Evolutionary conservation across 2,329 filamentous ascomycete species (phyloP).

Genomic region (Clonostachys byssicola): DNA sequence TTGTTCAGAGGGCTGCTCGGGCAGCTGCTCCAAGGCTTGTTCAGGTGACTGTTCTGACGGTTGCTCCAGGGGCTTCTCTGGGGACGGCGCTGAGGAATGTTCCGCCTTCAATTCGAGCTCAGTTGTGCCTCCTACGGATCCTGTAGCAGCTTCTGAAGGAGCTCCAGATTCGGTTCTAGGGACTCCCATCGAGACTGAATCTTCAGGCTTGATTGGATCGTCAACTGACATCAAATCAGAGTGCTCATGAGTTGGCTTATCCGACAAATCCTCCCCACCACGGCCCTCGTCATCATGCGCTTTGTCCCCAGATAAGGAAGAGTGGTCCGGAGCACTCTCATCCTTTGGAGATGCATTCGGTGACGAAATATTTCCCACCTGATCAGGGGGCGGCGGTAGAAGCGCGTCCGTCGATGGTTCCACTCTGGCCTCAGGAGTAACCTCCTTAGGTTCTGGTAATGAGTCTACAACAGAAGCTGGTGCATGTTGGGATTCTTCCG

Average conservation of each 20-base stretch:
- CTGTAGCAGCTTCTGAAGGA: slow-evolving; percentile 15
- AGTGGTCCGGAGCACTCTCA: slow-evolving; percentile 14
- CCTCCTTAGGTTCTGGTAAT: neutral
- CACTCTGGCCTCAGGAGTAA: neutral
- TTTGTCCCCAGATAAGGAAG: slow-evolving; percentile 14
- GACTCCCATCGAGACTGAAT: slow-evolving; percentile 27
- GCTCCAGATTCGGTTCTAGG: slow-evolving; percentile 20
- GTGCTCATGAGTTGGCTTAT: slow-evolving; percentile 16
- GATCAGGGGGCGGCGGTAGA: slow-evolving; percentile 28
- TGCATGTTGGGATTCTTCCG: no score
- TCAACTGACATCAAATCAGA: neutral
- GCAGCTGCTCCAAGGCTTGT: neutral
- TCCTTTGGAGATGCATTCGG: slow-evolving; percentile 18
- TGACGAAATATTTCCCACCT: slow-evolving; percentile 30
- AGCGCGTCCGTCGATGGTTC: slow-evolving; percentile 10
- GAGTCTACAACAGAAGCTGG: no score
- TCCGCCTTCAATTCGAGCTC: slow-evolving; percentile 4
- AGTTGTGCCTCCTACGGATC: slow-evolving; percentile 11
- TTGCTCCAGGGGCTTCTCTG: neutral
- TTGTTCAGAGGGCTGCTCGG: neutral
- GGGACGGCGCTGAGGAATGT: neutral
- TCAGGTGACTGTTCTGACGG: neutral
- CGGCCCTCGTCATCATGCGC: slow-evolving; percentile 16
- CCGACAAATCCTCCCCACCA: slow-evolving; percentile 8
- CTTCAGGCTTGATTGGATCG: slow-evolving; percentile 1